Percentiles rank a stretch among this genome's conserved stretches.
Conservation (phyloP, 345 rosid genomes). For the Euphorbia lathyris region DNA sequence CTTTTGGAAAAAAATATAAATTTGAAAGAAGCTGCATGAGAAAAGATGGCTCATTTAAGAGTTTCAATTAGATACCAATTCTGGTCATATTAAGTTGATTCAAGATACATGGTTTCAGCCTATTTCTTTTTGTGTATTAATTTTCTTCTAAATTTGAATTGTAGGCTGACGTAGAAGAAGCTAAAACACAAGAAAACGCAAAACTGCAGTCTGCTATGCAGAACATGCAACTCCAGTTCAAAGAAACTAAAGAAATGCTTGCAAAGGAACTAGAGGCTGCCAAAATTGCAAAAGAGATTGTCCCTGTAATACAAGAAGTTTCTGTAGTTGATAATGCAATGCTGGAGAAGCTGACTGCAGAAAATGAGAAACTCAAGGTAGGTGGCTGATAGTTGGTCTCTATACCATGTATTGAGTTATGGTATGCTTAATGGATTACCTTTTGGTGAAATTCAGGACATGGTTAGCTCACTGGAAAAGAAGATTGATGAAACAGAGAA, state of each 20-base stretch:
- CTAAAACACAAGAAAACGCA: conserved; percentile 83
- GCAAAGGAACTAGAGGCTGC: conserved; percentile 72
- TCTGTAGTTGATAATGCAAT: conserved; percentile 68
- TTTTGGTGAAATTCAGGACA: conserved; percentile 49
- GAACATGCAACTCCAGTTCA: conserved; percentile 75
- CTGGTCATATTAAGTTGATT: too few species aligned
- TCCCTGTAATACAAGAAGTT: conserved; percentile 82
- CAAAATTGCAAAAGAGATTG: conserved; percentile 56
- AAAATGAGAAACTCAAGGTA: conserved; percentile 94
- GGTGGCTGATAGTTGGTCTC: conserved; percentile 23
- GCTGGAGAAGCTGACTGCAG: conserved; percentile 72
- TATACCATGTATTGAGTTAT: background rate
- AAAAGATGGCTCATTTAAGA: background rate
- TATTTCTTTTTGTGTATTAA: background rate
- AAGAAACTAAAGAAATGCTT: conserved; percentile 79
- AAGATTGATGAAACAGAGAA: conserved; percentile 91
- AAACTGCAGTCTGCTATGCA: conserved; percentile 80
- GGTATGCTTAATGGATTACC: conserved; percentile 3
- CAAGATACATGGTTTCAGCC: background rate
- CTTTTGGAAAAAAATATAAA: background rate
- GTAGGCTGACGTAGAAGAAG: conserved; percentile 91
- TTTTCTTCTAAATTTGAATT: background rate
- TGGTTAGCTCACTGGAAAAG: conserved; percentile 74
- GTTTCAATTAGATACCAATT: background rate
- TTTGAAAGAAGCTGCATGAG: background rate